These are phyloP conservation scores for Yamagishiella unicocca DNA, from an alignment of 139 green algal species.

Conservation along the genomic window DNA sequence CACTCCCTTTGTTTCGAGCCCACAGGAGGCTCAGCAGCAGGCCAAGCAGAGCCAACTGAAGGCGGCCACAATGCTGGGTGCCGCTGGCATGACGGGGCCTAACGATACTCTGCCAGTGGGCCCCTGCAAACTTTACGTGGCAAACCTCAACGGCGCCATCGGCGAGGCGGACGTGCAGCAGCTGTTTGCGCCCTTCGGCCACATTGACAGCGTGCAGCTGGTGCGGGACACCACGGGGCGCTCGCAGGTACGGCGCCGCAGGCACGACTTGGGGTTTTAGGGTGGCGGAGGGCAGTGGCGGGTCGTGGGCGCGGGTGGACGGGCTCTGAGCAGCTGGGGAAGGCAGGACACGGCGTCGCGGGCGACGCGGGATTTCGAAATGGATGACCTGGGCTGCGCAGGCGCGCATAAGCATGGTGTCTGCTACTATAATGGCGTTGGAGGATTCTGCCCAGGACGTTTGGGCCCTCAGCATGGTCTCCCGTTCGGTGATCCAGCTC, in stretches of 20 bases:
- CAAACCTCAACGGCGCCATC: conserved; percentile 65
- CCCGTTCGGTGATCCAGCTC: too few relatives aligned
- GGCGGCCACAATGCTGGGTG: conserved; percentile 28
- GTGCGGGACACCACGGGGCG: conserved; percentile 67
- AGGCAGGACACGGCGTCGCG: too few relatives aligned
- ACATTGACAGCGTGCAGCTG: conserved; percentile 80
- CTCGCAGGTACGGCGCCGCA: conserved; percentile 39
- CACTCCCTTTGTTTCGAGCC: not conserved
- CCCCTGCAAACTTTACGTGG: conserved; percentile 46
- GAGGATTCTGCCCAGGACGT: too few relatives aligned
- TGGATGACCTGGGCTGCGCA: not conserved
- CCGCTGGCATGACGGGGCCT: conserved; percentile 22
- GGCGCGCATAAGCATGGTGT: not conserved
- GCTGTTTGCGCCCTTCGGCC: conserved; percentile 89
- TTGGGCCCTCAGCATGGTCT: too few relatives aligned
- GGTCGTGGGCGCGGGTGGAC: not conserved
- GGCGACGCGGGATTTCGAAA: too few relatives aligned
- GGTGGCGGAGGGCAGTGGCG: not conserved
- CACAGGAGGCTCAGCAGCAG: conserved; percentile 79
- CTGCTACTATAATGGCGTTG: too few relatives aligned
- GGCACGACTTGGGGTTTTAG: not conserved
- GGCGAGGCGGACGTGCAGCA: conserved; percentile 80
- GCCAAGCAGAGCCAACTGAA: conserved; percentile 70
- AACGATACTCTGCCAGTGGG: conserved; percentile 9
- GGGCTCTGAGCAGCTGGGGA: too few relatives aligned